Evolutionary conservation across 108 stramenopile species (phyloP), one percentile per base, ranked within the genome.

Genomic region (Skeletonema marinoi): DNA sequence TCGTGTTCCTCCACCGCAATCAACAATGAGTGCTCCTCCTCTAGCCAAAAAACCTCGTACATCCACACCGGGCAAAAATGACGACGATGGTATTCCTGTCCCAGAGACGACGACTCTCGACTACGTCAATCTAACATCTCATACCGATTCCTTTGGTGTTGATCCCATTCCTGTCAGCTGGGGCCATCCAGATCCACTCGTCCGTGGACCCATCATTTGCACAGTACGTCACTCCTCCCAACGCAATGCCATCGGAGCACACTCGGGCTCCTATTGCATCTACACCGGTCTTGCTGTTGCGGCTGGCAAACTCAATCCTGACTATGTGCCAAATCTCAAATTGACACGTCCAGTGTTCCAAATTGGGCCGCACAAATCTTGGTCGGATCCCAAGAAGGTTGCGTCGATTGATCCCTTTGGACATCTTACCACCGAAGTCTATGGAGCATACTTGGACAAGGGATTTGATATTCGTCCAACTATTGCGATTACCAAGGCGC

Each of bases 401-500:
- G 92, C 90, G 1, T 85, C 94, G 7, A 94, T 99, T 66, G 99
- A 99, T 80, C 99, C 99, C 7, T 98, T 90, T 85, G 99, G 99
- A 6, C 97, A 98, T 72, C 60, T 98, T 41, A 85, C 77, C 9
- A 96, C 96, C 21, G 74, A 90, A 35, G 85, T 66, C 8, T 99
- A 93, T 82, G 78, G 76, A 3, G 87, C 90, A 38, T 98, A 96
- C 84, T 82, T 98, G 68, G 81, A 96, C 21, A 98, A 98, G 88
- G 99, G 98, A 63, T 98, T 94, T 80, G 99, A 99, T 74, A 95
- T 98, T 76, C 97, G 99, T 14, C 99, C 99, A 3, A 99, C 99
- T n/a, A 99, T 99, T 80, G 99, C 99, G 39, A 97, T 99, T n/a
- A 99, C 99, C 13, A 98, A 98, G 83, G 98, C 98, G 1, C 98